Evolutionary conservation across 176 grass and related monocot species (phyloP).

Genomic region (Pontederia paniculata): DNA sequence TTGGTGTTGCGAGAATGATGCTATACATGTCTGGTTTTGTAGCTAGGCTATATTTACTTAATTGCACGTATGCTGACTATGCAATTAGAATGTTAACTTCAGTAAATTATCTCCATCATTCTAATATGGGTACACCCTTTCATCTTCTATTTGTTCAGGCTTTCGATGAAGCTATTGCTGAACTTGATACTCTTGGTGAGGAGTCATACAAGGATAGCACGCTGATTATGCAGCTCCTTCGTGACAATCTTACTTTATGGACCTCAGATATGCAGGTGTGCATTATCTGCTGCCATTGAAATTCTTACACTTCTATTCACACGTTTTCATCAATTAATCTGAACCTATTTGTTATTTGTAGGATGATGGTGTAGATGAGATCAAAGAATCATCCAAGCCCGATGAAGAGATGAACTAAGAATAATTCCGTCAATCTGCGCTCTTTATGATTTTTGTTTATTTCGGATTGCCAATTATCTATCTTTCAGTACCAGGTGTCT

Average conservation of each 20-base stretch:
- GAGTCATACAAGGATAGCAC: constrained; percentile 26
- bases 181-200: constrained; percentile 20
- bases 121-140: neutral
- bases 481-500: neutral
- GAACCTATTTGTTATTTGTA: neutral
- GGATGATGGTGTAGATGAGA: constrained; percentile 11
- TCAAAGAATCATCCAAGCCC: constrained; percentile 2
- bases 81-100: neutral
- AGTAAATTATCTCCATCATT: neutral
- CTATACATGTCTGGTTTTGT: no score
- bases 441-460: neutral
- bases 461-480: neutral
- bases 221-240: constrained; percentile 22
- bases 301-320: neutral
- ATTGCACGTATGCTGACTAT: no score
- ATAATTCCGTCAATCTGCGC: neutral
- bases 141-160: neutral
- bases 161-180: constrained; percentile 19
- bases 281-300: neutral
- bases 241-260: constrained; percentile 20
- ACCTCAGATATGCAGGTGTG: constrained; percentile 26
- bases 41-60: no score
- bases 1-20: no score
- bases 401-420: neutral
- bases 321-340: neutral